These are phyloP conservation scores for Sanghuangporus baumii DNA, from an alignment of 1,284 basidiomycete species.

Conservation along the genomic window DNA sequence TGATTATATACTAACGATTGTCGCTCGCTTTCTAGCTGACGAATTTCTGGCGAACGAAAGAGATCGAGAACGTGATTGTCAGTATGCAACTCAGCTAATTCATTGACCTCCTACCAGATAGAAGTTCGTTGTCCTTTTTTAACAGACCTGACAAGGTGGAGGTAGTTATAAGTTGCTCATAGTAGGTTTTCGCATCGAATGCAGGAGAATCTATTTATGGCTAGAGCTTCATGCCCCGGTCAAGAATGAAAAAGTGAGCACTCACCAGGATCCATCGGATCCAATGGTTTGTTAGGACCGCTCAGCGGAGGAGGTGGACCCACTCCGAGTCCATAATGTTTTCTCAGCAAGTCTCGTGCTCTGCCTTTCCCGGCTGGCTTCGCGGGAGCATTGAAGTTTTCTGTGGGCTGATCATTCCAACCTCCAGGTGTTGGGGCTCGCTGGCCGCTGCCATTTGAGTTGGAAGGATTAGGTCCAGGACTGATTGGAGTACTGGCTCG, in stretches of 20 bases:
- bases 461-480: neutral
- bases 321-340: conserved; percentile 77
- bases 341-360: conserved; percentile 73
- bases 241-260: conserved; percentile 1
- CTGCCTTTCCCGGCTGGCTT: conserved; percentile 40
- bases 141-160: conserved; percentile 65
- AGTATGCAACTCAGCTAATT: neutral
- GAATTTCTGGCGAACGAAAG: conserved; percentile 56
- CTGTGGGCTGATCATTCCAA: conserved; percentile 4
- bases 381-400: conserved; percentile 17
- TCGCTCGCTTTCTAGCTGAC: conserved; percentile 81
- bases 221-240: neutral
- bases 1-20: conserved; percentile 93
- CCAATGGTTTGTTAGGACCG: conserved; percentile 40
- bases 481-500: conserved; percentile 4
- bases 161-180: conserved; percentile 79
- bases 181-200: conserved; percentile 78
- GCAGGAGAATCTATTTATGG: conserved; percentile 58
- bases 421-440: neutral
- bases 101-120: conserved; percentile 42
- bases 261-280: conserved; percentile 77
- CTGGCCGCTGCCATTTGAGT: neutral
- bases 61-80: neutral
- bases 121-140: conserved; percentile 72
- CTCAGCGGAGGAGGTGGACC: conserved; percentile 56